Evolutionary conservation across 805 yeast species (phyloP).

Genomic region (Nakazawaea wickerhamii): DNA sequence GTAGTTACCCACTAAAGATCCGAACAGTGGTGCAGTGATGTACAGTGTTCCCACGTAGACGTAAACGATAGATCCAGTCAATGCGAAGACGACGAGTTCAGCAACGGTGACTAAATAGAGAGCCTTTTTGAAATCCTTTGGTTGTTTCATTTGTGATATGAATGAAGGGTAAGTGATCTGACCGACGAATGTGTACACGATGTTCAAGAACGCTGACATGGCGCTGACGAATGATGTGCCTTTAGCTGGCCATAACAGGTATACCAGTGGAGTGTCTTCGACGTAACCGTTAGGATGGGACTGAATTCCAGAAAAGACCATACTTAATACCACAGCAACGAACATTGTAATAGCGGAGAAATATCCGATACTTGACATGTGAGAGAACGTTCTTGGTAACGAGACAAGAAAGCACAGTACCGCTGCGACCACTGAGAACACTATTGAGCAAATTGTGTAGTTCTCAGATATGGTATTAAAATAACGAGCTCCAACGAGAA

Average conservation of each 20-base stretch:
- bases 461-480: conserved; percentile 45
- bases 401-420: conserved; percentile 46
- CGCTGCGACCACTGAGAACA: conserved; percentile 43
- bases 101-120: conserved; percentile 43
- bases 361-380: conserved; percentile 44
- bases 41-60: conserved; percentile 52
- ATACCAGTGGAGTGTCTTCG: conserved; percentile 33
- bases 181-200: conserved; percentile 59
- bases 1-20: conserved; percentile 39
- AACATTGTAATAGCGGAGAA: conserved; percentile 55
- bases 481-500: conserved; percentile 54
- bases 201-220: conserved; percentile 53
- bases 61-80: conserved; percentile 54
- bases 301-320: conserved; percentile 50
- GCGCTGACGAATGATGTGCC: conserved; percentile 51
- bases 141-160: conserved; percentile 53
- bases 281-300: conserved; percentile 39
- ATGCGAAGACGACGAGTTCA: conserved; percentile 43
- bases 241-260: conserved; percentile 42
- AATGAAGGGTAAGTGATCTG: conserved; percentile 61
- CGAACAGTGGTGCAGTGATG: conserved; percentile 56
- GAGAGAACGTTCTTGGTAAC: conserved; percentile 51
- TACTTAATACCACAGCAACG: conserved; percentile 45
- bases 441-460: conserved; percentile 47
- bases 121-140: conserved; percentile 54